These are phyloP conservation scores for Tolypocladium ovalisporum DNA, from an alignment of 2,329 filamentous ascomycete species.

Conservation along the genomic window DNA sequence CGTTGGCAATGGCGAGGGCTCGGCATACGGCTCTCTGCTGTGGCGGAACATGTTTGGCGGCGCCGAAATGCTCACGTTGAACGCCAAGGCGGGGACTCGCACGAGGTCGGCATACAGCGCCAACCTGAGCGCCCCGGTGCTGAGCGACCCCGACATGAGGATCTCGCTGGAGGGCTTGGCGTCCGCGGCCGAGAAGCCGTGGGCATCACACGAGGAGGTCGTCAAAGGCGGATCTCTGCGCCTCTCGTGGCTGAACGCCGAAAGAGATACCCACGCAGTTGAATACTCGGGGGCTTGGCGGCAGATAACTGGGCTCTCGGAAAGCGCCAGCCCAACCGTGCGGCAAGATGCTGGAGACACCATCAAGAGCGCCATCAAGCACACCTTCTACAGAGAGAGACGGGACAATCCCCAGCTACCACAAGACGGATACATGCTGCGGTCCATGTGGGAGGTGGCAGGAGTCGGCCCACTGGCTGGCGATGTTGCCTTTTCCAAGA, in stretches of 20 bases:
- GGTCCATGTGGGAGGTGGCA: constrained; percentile 71
- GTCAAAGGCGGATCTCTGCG: constrained; percentile 68
- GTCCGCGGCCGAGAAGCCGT: constrained; percentile 78
- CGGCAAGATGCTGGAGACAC: constrained; percentile 80
- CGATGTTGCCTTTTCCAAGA: constrained; percentile 89
- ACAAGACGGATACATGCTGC: constrained; percentile 68
- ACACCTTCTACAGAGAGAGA: constrained; percentile 69
- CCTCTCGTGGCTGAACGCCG: constrained; percentile 58
- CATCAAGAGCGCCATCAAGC: constrained; percentile 77
- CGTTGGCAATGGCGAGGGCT: constrained; percentile 85
- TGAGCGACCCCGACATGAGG: constrained; percentile 72
- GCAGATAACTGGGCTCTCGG: constrained; percentile 70
- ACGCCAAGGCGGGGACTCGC: constrained; percentile 79
- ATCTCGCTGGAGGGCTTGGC: constrained; percentile 71
- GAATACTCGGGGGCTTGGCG: constrained; percentile 78
- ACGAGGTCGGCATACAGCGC: constrained; percentile 88
- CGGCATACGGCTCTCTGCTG: constrained; percentile 77
- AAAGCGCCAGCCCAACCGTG: constrained; percentile 69
- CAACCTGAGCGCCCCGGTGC: constrained; percentile 69
- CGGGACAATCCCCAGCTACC: constrained; percentile 81
- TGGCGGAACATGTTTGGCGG: constrained; percentile 92
- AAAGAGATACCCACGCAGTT: constrained; percentile 63
- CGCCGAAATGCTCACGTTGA: constrained; percentile 78
- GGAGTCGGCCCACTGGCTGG: constrained; percentile 75
- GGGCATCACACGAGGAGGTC: constrained; percentile 89